Conservation (phyloP, 768 basidiomycete genomes). For the Suillus variegatus region DNA sequence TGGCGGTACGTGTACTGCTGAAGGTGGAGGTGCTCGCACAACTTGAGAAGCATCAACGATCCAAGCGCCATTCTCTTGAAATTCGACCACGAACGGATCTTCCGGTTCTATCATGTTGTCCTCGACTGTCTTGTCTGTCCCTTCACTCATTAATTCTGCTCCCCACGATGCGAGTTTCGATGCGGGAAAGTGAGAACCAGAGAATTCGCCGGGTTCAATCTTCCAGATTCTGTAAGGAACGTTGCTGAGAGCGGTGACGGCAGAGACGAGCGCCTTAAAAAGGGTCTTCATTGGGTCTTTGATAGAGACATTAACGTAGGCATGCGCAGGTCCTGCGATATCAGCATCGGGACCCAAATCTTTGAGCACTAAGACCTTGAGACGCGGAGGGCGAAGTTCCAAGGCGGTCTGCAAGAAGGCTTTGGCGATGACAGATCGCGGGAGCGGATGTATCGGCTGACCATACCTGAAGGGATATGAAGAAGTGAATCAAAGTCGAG, state of each 20-base stretch:
- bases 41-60: slow-evolving; percentile 40
- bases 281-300: slow-evolving; percentile 50
- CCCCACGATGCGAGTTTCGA: slow-evolving; percentile 27
- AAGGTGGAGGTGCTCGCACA: slow-evolving; percentile 8
- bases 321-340: slow-evolving; percentile 31
- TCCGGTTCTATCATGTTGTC: slow-evolving; percentile 59
- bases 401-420: slow-evolving; percentile 55
- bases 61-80: slow-evolving; percentile 62
- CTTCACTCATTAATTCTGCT: slow-evolving; percentile 45
- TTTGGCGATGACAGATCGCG: slow-evolving; percentile 66
- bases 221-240: slow-evolving; percentile 66
- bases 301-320: slow-evolving; percentile 48
- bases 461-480: slow-evolving; percentile 64
- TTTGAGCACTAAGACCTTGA: slow-evolving; percentile 55
- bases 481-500: background rate
- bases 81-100: slow-evolving; percentile 80
- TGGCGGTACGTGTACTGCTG: slow-evolving; percentile 31
- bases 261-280: slow-evolving; percentile 41
- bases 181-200: slow-evolving; percentile 31
- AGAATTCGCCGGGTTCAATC: slow-evolving; percentile 39
- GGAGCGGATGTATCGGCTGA: slow-evolving; percentile 50
- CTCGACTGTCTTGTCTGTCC: slow-evolving; percentile 51
- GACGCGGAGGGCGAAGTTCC: slow-evolving; percentile 70
- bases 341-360: slow-evolving; percentile 27
- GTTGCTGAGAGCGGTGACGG: slow-evolving; percentile 33